A percentile compares a stretch with the other conserved stretches of the same genome.
Evolutionary conservation across 345 rosid species (phyloP).

Genomic region (Lepidium didymum): DNA sequence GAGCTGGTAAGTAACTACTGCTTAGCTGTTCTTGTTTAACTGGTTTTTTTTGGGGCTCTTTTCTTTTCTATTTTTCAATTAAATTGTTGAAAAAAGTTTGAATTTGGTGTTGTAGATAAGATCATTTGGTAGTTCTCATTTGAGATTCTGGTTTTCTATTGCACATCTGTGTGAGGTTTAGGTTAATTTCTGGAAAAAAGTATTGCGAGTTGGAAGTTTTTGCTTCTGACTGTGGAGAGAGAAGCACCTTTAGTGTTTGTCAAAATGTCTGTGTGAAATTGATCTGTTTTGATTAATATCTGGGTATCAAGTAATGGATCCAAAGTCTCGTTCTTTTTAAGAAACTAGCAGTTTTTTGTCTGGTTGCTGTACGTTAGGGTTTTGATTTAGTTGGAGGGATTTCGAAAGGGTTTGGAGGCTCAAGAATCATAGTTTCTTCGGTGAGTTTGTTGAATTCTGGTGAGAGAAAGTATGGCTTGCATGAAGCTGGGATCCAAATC

Average conservation of each 20-base stretch:
- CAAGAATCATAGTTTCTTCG: neutral
- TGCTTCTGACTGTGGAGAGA: slow-evolving; percentile 2
- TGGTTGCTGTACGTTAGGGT: slow-evolving; percentile 9
- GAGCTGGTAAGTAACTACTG: slow-evolving; percentile 24
- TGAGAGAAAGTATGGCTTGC: slow-evolving; percentile 58
- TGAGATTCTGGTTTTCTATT: slow-evolving; percentile 2
- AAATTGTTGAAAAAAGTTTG: neutral
- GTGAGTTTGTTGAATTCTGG: slow-evolving; percentile 1
- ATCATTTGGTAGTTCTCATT: neutral
- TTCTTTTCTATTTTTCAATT: neutral
- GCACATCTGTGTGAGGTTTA: neutral
- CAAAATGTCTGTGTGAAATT: slow-evolving; percentile 14
- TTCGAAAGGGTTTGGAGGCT: slow-evolving; percentile 7
- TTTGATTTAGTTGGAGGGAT: neutral
- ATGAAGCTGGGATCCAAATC: slow-evolving; percentile 87
- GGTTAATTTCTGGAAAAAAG: neutral
- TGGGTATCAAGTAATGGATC: slow-evolving; percentile 7
- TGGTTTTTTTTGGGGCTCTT: slow-evolving; percentile 6
- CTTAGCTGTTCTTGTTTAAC: slow-evolving; percentile 30
- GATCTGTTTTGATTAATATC: neutral
- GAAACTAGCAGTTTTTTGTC: slow-evolving; percentile 6
- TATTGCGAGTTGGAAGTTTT: neutral
- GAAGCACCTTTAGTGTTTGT: slow-evolving; percentile 18
- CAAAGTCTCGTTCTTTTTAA: slow-evolving; percentile 10
- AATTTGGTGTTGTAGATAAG: slow-evolving; percentile 23